Base-by-base conservation (phyloP, 331 rosid genomes). In the Ulmus americana region DNA sequence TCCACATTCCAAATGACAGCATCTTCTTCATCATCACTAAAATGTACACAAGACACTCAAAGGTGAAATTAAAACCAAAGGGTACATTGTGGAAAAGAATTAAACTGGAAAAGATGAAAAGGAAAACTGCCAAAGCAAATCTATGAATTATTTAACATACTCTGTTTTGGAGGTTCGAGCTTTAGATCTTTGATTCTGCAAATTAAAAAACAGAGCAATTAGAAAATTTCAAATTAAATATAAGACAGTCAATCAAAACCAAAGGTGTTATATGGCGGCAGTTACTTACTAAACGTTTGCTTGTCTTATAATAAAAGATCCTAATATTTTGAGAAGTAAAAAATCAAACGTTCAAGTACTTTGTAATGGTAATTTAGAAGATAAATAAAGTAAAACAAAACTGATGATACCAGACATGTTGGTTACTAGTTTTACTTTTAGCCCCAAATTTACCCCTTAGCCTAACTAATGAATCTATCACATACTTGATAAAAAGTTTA, bases 21-120 rank as follows among this genome's bases (percentile, higher is more conserved):
- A 18, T 91, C 97, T 75, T 91, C 89, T 64, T 84, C 86, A 73
- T 80, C 90, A 68, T 83, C 88, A 63, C 96, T 88, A 52, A 56
- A 70, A 76, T 63, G 74, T 42, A 76, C 65, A 55, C 63, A 74
- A 12, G 20, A 50, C 39, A 64, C 20, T 46, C 55, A 56, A 10
- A 72, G 50, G 9, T 5, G 13, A 57, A 58, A 55, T n/a, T 7
- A 45, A 54, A 0, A 54, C 55, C 8, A 49, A 45, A 15, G 38
- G 51, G 56, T 28, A 39, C 73, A 59, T 28, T 55, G 50, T 42
- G 55, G 57, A 64, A 73, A 45, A 49, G 38, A 20, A 55, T 57
- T 54, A 48, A 73, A 61, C 59, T 44, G 39, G 51, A 9, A 53
- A 56, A 52, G 40, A 16, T 55, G 5, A 53, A 39, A 22, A 65